A percentile compares a stretch with the other conserved stretches of the same genome.
Evolutionary conservation across 2,329 filamentous ascomycete species (phyloP).

Genomic region (Dactylonectria macrodidyma): DNA sequence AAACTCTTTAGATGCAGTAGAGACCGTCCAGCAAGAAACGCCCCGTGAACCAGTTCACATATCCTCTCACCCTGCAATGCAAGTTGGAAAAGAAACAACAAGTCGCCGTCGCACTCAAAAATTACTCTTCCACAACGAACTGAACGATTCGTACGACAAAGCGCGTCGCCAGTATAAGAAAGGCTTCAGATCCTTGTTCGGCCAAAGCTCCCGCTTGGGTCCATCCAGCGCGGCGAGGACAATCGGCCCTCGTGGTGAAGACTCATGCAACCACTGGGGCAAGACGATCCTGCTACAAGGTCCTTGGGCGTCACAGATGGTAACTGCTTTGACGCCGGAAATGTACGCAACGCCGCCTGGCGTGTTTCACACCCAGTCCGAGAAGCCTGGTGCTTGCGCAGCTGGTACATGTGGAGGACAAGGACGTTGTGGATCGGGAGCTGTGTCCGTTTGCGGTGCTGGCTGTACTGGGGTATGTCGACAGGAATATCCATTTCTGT

Average conservation of each 20-base stretch:
- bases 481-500: neutral
- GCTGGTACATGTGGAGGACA: neutral
- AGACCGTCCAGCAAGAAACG: neutral
- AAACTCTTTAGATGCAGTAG: neutral
- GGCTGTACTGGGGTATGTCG: neutral
- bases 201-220: neutral
- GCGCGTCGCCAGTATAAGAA: neutral
- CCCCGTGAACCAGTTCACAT: neutral
- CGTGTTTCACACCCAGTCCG: neutral
- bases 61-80: neutral
- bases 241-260: neutral
- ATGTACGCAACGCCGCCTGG: neutral
- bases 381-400: neutral
- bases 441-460: neutral
- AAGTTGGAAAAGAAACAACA: neutral
- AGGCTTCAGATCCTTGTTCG: neutral
- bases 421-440: neutral
- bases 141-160: neutral
- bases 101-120: neutral
- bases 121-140: neutral
- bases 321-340: neutral
- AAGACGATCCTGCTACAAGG: neutral
- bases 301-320: neutral
- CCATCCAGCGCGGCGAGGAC: neutral
- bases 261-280: constrained; percentile 3